Conservation (phyloP, 2,329 filamentous ascomycete genomes). For the Pseudogymnoascus sp. region DNA sequence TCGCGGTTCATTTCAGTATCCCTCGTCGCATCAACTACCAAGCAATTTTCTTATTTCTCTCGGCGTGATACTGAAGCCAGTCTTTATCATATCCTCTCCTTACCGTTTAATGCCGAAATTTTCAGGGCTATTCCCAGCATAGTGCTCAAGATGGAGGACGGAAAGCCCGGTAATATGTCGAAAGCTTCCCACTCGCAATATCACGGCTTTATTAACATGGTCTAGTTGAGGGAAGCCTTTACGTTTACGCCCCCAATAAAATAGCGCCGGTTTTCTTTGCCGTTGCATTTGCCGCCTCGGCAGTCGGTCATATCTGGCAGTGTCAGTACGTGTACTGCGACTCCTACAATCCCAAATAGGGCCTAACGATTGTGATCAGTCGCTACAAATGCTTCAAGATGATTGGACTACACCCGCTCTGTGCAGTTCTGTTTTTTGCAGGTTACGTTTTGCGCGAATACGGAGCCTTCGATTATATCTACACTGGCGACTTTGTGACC, state of each 20-base stretch:
- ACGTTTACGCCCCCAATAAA: slow-evolving; percentile 44
- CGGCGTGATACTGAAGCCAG: neutral
- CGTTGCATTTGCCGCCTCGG: slow-evolving; percentile 37
- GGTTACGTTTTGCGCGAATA: slow-evolving; percentile 48
- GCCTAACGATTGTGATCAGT: slow-evolving; percentile 25
- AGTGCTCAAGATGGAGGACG: slow-evolving; percentile 7
- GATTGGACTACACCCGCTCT: slow-evolving; percentile 45
- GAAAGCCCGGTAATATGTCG: neutral
- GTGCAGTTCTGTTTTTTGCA: slow-evolving; percentile 43
- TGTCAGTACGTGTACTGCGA: slow-evolving; percentile 37
- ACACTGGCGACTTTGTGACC: slow-evolving; percentile 20
- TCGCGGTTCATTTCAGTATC: neutral
- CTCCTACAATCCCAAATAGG: slow-evolving; percentile 11
- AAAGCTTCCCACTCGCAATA: neutral
- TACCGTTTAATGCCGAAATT: neutral
- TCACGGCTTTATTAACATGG: neutral
- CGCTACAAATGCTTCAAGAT: slow-evolving; percentile 47
- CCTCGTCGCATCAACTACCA: neutral
- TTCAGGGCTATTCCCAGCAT: neutral
- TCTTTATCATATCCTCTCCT: neutral
- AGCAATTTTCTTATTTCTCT: neutral
- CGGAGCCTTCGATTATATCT: slow-evolving; percentile 41
- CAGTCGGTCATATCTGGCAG: slow-evolving; percentile 42
- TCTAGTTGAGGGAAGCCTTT: slow-evolving; percentile 26
- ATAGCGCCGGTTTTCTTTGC: slow-evolving; percentile 44